Evolutionary conservation across 2,329 filamentous ascomycete species (phyloP), one percentile per base, ranked within the genome.

Genomic region (Epichloe sibirici): DNA sequence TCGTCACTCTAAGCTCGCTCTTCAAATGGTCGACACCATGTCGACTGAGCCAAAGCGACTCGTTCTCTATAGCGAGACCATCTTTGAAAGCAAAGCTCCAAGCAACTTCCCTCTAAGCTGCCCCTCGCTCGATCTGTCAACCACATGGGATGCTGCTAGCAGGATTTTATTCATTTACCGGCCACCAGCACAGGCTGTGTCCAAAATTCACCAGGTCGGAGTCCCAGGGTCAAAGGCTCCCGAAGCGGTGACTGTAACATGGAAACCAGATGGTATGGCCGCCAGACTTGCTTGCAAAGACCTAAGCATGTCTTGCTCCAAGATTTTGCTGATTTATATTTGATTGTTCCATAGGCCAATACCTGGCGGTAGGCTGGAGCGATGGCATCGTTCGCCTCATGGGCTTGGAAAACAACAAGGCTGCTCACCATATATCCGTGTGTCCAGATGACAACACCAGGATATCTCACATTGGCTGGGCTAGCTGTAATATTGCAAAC

Each of bases 51-150:
- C 56, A 49, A 60, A 54, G 52, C 60, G 68, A 56, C 71, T 81
- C 55, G 58, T 70, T 57, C 71, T 77, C 45, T 66, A 78, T 57
- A 78, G 78, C 67, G 75, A 83, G 63, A 81, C 79, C 58, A 71
- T 72, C 57, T 74, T 85, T 55, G 73, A 77, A 49, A 69, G 75
- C 45, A 74, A 74, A 25, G 74, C 81, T 23, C 74, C 78, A 39
- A 70, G 74, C 38, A 71, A 74, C 46, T 77, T 85, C 49, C 74
- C 91, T 37, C 77, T 83, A 28, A 88, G 86, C 67, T 95, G 89
- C 67, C 88, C 90, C 15, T 85, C 83, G 8, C 87, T 95, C 72
- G 88, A 96, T 68, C 75, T 97, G 45, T 76, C 86, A n/a, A 83
- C 85, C 5, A 75, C 90, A 12, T 71, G 71, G 66, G 86, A 86